Evolutionary conservation across 2,329 filamentous ascomycete genomes (phyloP).

Genomic region (Colletotrichum acutatum): DNA sequence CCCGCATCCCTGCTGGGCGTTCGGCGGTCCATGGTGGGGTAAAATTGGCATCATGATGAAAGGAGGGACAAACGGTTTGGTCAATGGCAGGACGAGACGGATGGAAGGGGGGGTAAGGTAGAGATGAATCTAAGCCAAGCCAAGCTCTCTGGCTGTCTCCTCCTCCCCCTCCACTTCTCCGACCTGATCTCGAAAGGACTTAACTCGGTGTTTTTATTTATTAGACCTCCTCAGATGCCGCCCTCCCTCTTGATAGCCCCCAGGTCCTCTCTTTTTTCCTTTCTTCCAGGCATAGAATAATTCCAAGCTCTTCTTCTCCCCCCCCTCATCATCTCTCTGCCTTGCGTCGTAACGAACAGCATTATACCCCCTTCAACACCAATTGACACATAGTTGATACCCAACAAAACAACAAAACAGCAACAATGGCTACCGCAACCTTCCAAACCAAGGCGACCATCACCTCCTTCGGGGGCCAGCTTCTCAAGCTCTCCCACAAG

Average conservation of each 20-base stretch:
- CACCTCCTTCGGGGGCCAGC: constrained; percentile 90
- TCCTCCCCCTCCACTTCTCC: constrained; percentile 32
- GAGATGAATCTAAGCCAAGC: constrained; percentile 2
- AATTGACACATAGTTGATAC: constrained; percentile 7
- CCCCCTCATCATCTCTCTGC: neutral
- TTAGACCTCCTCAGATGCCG: constrained; percentile 29
- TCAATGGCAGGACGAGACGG: constrained; percentile 27
- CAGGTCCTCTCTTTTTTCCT: constrained; percentile 20
- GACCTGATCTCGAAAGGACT: constrained; percentile 35
- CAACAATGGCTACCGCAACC: constrained; percentile 65
- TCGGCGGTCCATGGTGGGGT: constrained; percentile 25
- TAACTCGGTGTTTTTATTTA: constrained; percentile 36
- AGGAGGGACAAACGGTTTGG: constrained; percentile 17
- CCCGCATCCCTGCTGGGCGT: neutral
- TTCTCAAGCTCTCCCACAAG: constrained; percentile 92
- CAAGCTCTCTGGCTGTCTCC: constrained; percentile 7
- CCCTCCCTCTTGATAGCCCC: constrained; percentile 3
- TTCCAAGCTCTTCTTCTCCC: constrained; percentile 5
- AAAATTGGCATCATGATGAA: constrained; percentile 31
- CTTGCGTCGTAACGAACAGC: constrained; percentile 7
- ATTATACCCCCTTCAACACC: constrained; percentile 23
- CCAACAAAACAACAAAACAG: neutral
- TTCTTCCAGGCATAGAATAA: constrained; percentile 28
- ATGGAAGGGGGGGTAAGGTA: neutral
- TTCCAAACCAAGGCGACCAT: constrained; percentile 93